Percentiles rank a stretch among this genome's conserved stretches.
Evolutionary conservation across 164 flowering plant genomes (phyloP).

Genomic region (Dillenia turbinata): DNA sequence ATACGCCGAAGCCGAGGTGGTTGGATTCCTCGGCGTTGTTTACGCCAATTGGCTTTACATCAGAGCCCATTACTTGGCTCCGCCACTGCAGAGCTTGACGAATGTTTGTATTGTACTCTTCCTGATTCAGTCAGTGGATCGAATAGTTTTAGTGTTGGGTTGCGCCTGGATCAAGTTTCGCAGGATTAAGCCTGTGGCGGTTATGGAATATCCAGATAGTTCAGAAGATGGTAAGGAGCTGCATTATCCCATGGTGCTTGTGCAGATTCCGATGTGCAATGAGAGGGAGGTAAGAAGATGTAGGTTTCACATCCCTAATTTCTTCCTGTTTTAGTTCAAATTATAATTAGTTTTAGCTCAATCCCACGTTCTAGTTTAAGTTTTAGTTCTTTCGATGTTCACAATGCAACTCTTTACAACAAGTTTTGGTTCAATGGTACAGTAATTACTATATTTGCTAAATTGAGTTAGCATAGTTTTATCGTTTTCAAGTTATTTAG

Average conservation of each 20-base stretch:
- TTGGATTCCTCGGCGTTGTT: constrained; percentile 38
- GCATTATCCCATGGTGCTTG: constrained; percentile 83
- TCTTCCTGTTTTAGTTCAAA: background rate
- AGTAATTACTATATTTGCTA: too few relatives aligned
- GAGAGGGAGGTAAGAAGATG: constrained; percentile 95
- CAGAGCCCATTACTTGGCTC: constrained; percentile 72
- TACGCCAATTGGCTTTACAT: constrained; percentile 69
- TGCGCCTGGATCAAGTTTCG: constrained; percentile 80
- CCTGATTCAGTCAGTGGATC: constrained; percentile 85
- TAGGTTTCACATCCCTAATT: constrained; percentile 40
- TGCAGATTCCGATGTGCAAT: constrained; percentile 98
- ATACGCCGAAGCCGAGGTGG: constrained; percentile 29
- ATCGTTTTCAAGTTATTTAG: too few relatives aligned
- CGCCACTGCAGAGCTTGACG: constrained; percentile 66
- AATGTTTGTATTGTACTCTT: constrained; percentile 76
- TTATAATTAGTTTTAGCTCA: constrained; percentile 3
- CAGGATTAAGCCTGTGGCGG: constrained; percentile 55
- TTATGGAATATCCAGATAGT: constrained; percentile 24
- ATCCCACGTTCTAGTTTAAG: too few relatives aligned
- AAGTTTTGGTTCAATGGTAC: too few relatives aligned
- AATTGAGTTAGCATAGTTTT: too few relatives aligned
- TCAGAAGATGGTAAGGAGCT: constrained; percentile 28
- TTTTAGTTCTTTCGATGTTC: too few relatives aligned
- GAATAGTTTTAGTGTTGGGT: constrained; percentile 64
- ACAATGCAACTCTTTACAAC: too few relatives aligned